Conservation (phyloP, 257 asterid species). For the Capsicum pubescens region DNA sequence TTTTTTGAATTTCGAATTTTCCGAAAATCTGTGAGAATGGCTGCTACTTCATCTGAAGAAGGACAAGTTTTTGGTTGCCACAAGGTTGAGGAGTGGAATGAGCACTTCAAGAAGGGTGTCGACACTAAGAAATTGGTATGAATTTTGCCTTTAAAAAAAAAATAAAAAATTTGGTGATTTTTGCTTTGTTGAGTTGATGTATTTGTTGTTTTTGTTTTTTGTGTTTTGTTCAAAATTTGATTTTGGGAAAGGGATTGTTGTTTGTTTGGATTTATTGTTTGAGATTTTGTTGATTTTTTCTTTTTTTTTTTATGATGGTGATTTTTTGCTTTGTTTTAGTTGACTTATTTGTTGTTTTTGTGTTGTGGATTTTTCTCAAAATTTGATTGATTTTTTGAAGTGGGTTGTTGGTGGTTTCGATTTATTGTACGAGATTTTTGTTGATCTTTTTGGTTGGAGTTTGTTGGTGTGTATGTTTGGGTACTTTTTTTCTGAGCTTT, state of each 20-base stretch:
- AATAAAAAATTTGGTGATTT: not conserved
- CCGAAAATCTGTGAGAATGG: conserved; percentile 40
- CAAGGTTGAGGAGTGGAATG: conserved; percentile 54
- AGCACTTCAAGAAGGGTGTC: conserved; percentile 45
- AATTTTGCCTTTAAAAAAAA: not conserved
- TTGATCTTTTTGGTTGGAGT: not conserved
- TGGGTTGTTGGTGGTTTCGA: not conserved
- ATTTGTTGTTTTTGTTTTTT: not conserved
- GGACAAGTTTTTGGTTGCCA: conserved; percentile 81
- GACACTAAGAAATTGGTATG: conserved; percentile 64
- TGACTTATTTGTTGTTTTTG: not conserved
- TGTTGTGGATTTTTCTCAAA: not conserved
- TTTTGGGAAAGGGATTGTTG: not conserved
- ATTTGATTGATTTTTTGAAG: not conserved
- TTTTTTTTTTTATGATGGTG: not conserved
- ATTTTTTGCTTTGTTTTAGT: not conserved
- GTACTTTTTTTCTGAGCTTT: not conserved
- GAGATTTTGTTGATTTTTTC: not conserved
- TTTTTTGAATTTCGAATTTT: not conserved
- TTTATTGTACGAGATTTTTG: conserved; percentile 6
- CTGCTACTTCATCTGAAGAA: conserved; percentile 55
- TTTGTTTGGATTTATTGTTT: not conserved
- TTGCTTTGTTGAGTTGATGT: not conserved
- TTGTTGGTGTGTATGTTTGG: not conserved
- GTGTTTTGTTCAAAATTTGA: not conserved